A percentile compares a stretch with the other conserved stretches of the same genome.
Evolutionary conservation across 768 basidiomycete species (phyloP).

Genomic region (Collybiopsis confluens): DNA sequence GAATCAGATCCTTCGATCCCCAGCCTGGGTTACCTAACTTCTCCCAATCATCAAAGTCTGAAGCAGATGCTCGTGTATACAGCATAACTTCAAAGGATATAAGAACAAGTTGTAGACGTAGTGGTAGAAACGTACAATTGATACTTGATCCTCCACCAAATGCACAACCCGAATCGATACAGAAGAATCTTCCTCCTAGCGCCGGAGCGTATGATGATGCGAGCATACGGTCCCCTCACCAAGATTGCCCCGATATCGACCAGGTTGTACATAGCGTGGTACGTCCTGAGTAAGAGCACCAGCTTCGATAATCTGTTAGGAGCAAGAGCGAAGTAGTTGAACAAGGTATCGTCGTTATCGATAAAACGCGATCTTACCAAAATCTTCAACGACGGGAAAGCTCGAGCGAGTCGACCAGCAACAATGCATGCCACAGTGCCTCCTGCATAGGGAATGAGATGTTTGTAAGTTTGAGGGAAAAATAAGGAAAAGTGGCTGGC

Average conservation of each 20-base stretch:
- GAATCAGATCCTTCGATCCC: slow-evolving; percentile 38
- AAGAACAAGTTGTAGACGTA: not conserved
- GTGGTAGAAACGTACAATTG: slow-evolving; percentile 30
- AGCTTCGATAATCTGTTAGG: slow-evolving; percentile 32
- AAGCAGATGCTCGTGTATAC: slow-evolving; percentile 40
- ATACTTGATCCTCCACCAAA: slow-evolving; percentile 46
- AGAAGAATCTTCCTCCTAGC: slow-evolving; percentile 25
- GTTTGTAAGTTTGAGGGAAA: not conserved
- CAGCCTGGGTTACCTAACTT: slow-evolving; percentile 36
- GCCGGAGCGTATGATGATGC: slow-evolving; percentile 26
- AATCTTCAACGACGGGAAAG: slow-evolving; percentile 34
- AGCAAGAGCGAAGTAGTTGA: too few relatives aligned
- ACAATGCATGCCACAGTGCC: slow-evolving; percentile 36
- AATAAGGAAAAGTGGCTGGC: slow-evolving; percentile 9
- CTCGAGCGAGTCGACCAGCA: slow-evolving; percentile 33
- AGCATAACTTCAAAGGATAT: slow-evolving; percentile 18
- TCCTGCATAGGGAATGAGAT: slow-evolving; percentile 6
- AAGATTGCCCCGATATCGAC: slow-evolving; percentile 29
- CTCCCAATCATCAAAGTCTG: slow-evolving; percentile 47
- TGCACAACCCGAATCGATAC: slow-evolving; percentile 30
- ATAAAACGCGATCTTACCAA: slow-evolving; percentile 25
- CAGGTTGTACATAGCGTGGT: slow-evolving; percentile 35
- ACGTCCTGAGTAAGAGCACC: slow-evolving; percentile 33
- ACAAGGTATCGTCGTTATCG: slow-evolving; percentile 16
- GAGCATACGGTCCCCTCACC: slow-evolving; percentile 30